A percentile compares a stretch with the other conserved stretches of the same genome.
Evolutionary conservation across 352 stramenopile species (phyloP).

Genomic region (Phytophthora pistaciae): DNA sequence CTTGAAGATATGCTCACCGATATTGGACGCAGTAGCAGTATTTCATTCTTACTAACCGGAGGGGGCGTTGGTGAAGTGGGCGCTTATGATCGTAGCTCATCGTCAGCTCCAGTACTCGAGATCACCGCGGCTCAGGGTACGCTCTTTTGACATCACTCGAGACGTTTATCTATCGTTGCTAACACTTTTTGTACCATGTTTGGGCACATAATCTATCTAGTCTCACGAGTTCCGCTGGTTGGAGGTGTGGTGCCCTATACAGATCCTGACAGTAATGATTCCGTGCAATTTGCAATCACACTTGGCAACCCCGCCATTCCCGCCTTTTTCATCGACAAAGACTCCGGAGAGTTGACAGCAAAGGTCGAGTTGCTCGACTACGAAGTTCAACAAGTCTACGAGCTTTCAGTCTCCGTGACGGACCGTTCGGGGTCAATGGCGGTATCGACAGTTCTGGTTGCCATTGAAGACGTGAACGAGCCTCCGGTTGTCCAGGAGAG

Average conservation of each 20-base stretch:
- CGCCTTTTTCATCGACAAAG: slow-evolving; percentile 36
- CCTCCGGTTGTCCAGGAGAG: slow-evolving; percentile 18
- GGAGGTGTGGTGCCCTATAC: slow-evolving; percentile 19
- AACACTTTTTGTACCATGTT: neutral
- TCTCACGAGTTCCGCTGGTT: slow-evolving; percentile 15
- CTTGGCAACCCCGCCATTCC: slow-evolving; percentile 16
- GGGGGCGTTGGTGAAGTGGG: slow-evolving; percentile 59
- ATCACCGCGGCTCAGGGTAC: slow-evolving; percentile 53
- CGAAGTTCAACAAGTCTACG: slow-evolving; percentile 18
- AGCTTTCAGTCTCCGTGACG: slow-evolving; percentile 27
- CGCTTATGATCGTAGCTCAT: slow-evolving; percentile 43
- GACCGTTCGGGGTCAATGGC: slow-evolving; percentile 15
- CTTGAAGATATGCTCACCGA: slow-evolving; percentile 12
- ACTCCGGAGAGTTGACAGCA: slow-evolving; percentile 18
- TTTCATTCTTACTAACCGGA: slow-evolving; percentile 47
- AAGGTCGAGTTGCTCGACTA: slow-evolving; percentile 35
- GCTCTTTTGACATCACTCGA: neutral
- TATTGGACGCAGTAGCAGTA: slow-evolving; percentile 1
- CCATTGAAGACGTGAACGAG: slow-evolving; percentile 31
- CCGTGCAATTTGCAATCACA: slow-evolving; percentile 25
- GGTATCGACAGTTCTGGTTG: slow-evolving; percentile 19
- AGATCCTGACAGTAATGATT: slow-evolving; percentile 27
- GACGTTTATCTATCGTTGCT: neutral
- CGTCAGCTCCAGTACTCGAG: slow-evolving; percentile 40
- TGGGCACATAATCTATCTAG: slow-evolving; percentile 4